Percentiles rank a stretch among this genome's conserved stretches.
Evolutionary conservation across 2,329 filamentous ascomycete species (phyloP).

Genomic region (Hypoxylon rubiginosum): DNA sequence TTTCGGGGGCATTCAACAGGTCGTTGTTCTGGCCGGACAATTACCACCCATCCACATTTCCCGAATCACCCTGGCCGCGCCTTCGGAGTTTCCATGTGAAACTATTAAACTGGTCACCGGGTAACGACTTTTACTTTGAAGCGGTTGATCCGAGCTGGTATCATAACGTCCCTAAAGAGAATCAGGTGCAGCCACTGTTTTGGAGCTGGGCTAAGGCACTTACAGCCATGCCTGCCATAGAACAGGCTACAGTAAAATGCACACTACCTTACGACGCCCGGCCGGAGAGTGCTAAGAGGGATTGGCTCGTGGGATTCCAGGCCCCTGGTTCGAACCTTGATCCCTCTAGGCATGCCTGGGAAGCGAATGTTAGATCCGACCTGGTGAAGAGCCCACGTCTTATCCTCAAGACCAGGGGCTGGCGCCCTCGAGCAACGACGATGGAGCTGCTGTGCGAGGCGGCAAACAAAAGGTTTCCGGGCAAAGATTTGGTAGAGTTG

Average conservation of each 20-base stretch:
- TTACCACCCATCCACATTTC: background rate
- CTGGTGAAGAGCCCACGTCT: background rate
- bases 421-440: background rate
- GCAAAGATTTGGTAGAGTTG: background rate
- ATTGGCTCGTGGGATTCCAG: constrained; percentile 2
- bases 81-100: constrained; percentile 2
- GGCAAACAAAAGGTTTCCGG: background rate
- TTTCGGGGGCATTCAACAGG: constrained; percentile 8
- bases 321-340: background rate
- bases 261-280: background rate
- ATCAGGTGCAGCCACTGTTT: constrained; percentile 17
- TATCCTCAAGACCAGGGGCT: constrained; percentile 1
- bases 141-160: background rate
- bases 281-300: background rate
- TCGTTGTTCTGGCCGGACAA: constrained; percentile 23
- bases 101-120: background rate
- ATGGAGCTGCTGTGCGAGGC: background rate
- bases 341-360: background rate
- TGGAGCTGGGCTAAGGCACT: constrained; percentile 20
- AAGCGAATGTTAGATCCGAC: background rate
- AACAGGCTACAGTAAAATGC: constrained; percentile 3
- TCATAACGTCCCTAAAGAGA: constrained; percentile 8
- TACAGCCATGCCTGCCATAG: constrained; percentile 12
- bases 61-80: constrained; percentile 5
- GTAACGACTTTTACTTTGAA: constrained; percentile 9